These are phyloP conservation scores for Ophiostoma piceae DNA, from an alignment of 2,329 filamentous ascomycete species.

Conservation along the genomic window DNA sequence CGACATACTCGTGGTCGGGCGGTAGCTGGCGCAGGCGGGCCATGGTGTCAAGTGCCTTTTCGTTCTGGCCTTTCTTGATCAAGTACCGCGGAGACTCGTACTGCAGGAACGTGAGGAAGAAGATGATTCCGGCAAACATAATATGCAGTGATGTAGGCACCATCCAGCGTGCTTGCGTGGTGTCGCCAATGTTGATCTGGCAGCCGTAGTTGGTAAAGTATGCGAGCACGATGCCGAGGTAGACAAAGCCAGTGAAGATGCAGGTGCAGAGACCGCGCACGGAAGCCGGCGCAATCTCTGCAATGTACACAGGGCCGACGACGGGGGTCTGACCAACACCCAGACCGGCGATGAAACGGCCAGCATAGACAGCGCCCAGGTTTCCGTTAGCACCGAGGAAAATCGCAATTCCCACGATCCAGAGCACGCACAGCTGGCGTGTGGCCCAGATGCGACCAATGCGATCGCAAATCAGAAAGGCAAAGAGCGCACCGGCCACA, in stretches of 20 bases:
- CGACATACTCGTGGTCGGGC: background rate
- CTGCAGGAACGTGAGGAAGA: background rate
- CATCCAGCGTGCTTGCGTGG: background rate
- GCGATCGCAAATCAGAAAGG: background rate
- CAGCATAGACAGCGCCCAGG: background rate
- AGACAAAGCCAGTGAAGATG: conserved; percentile 1
- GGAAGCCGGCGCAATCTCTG: background rate
- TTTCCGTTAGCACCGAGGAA: background rate
- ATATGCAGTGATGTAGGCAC: background rate
- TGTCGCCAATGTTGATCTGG: background rate
- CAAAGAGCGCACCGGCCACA: background rate
- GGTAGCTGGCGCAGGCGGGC: background rate
- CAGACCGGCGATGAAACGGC: background rate
- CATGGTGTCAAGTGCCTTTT: background rate
- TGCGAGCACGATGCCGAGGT: background rate
- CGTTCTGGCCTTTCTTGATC: background rate
- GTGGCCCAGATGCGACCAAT: conserved; percentile 4
- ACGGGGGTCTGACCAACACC: background rate
- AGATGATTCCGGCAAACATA: background rate
- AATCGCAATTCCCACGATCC: background rate
- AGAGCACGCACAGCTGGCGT: conserved; percentile 9
- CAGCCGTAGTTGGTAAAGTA: conserved; percentile 4
- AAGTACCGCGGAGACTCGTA: conserved; percentile 1
- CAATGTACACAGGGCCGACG: conserved; percentile 5
- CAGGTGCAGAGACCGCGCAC: conserved; percentile 5